Evolutionary conservation across 257 asterid species (phyloP), one percentile per base, ranked within the genome.

Genomic region (Knoxia roxburghii): DNA sequence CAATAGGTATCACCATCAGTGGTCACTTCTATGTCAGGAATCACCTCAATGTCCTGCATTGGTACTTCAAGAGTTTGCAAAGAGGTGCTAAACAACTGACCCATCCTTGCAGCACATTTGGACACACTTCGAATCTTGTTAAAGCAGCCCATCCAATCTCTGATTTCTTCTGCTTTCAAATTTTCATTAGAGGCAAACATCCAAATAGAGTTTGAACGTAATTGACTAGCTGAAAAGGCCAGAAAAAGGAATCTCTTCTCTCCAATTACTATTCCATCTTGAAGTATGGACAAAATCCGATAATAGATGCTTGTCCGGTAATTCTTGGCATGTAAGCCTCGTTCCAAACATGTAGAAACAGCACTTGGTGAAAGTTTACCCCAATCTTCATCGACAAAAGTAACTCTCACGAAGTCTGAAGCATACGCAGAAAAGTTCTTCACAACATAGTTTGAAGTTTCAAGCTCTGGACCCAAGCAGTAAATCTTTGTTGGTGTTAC

Each of bases 311-410:
- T 79, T 1, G 97, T 93, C 58, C 78, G 73, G 68, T 68, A 75
- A 53, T 93, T 91, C 81, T 75, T 90, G 50, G 95, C 82, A 66
- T 79, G 86, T 70, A 93, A 81, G 18, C 91, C 96, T 73, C 68
- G 80, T 68, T 77, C 77, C 60, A 81, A 72, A 70, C 69, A 74
- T 4, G 81, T 76, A 14, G 89, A 84, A 71, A 93, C 65, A 10
- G 95, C 78, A 35, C 55, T 43, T 5, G 86, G 65, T 0, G 85
- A 68, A 71, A 93, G 86, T 73, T 83, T 79, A 23, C 99, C 75
- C 99, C 97, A 90, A 83, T 93, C 97, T 80, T 93, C 99, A 61
- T 93, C 99, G 7, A 90, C 99, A 68, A 93, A 93, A 46, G 97
- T 93, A 68, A 88, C 94, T 76, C 99, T 82, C 78, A 85, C 43